A percentile compares a stretch with the other conserved stretches of the same genome.
Conservation (phyloP, 2,329 filamentous ascomycete genomes). For the Stagonosporopsis tanaceti region DNA sequence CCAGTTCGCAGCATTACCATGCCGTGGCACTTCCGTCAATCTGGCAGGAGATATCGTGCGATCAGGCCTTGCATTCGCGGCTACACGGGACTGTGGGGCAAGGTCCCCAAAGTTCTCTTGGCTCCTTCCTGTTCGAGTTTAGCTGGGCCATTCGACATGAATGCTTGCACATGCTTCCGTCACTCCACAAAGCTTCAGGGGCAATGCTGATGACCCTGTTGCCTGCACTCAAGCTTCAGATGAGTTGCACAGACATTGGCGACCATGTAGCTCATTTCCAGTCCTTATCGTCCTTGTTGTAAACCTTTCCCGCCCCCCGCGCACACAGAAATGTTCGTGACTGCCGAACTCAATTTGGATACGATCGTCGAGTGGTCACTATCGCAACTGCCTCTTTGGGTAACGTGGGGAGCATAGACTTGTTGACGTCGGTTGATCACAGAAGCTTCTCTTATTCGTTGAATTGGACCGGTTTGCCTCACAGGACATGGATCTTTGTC, state of each 20-base stretch:
- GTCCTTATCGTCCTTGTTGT: background rate
- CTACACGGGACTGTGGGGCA: constrained; percentile 1
- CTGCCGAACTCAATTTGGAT: background rate
- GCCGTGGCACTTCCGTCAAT: background rate
- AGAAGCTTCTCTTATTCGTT: constrained; percentile 24
- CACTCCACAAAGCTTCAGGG: constrained; percentile 12
- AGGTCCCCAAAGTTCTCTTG: background rate
- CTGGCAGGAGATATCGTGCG: constrained; percentile 13
- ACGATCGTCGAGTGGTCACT: constrained; percentile 12
- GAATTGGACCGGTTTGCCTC: constrained; percentile 15
- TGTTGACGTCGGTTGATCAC: constrained; percentile 20
- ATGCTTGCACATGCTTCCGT: constrained; percentile 20
- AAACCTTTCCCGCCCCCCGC: no score
- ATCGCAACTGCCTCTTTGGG: constrained; percentile 22
- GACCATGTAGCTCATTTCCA: background rate
- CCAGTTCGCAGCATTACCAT: constrained; percentile 1
- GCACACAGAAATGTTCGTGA: background rate
- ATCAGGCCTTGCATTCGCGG: constrained; percentile 7
- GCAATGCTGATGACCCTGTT: background rate
- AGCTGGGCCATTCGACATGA: constrained; percentile 3
- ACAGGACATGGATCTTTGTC: constrained; percentile 19
- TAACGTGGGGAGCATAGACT: constrained; percentile 18
- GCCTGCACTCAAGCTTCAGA: background rate
- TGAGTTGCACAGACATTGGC: background rate
- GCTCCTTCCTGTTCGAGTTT: constrained; percentile 12